Evolutionary conservation across 805 yeast species (phyloP), one percentile per base, ranked within the genome.

Genomic region (Metschnikowia borealis): DNA sequence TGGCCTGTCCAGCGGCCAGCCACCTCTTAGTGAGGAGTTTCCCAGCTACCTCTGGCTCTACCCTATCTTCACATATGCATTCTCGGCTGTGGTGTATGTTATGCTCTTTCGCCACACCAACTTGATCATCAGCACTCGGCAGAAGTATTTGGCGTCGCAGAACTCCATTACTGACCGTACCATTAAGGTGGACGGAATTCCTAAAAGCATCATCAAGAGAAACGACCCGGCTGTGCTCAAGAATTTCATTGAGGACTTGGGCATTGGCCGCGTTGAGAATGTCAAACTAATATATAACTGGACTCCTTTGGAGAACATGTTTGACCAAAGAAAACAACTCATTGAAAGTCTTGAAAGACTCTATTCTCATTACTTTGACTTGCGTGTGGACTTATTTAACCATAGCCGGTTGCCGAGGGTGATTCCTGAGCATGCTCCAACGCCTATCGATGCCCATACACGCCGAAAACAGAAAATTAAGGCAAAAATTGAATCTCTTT

Each of bases 91-190:
- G 8, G 79, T 79, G 26, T 76, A 72, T 53, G 68, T 67, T 50
- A 74, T 70, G 54, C 55, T 81, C 21, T 75, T 73, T 56, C 68
- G 68, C 44, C 78, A 70, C 59, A 81, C 85, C 18, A 67, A 70
- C 14, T 67, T 66, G 47, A 78, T 82, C 33, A 71, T 82, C 44
- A 72, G 71, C 53, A 75, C 80, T 1, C 65, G 86, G 38, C 86
- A 82, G 57, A 71, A 75, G 55, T 81, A 79, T 60, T 65, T 82
- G 50, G 86, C 85, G 0, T 72, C 81, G 5, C 85, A 82, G 58
- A 73, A 79, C 62, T 77, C 84, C 15, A 68, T 82, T 44, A 80
- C 84, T 2, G 86, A 82, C 62, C 64, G 85, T 52, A 82, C 86
- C 5, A 79, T 82, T 41, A 65, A 75, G 44, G 64, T 82, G 15